These are phyloP conservation scores for Alloteropsis angusta DNA, from an alignment of 202 grass and related monocot genomes.

Conservation along the genomic window DNA sequence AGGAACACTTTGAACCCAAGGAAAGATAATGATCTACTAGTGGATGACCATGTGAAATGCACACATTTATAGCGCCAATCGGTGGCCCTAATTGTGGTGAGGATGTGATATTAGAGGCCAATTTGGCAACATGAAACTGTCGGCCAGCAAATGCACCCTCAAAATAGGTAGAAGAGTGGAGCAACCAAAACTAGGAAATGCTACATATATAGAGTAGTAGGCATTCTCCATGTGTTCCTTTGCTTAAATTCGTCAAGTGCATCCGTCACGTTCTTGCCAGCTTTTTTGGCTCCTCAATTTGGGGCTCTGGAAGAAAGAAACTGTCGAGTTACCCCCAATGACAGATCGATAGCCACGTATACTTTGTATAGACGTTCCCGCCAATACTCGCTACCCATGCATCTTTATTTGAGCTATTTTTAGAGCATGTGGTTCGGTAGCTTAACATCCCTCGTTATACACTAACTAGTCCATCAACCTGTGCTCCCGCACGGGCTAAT, in stretches of 20 bases:
- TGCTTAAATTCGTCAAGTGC: not conserved
- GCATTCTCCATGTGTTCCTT: constrained; percentile 1
- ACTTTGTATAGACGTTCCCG: not conserved
- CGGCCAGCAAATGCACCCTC: constrained; percentile 27
- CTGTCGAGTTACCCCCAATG: not conserved
- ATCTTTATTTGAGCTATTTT: not conserved
- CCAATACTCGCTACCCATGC: not conserved
- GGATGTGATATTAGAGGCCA: constrained; percentile 32
- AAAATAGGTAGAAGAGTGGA: constrained; percentile 26
- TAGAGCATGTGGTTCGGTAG: not conserved
- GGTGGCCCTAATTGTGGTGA: constrained; percentile 21
- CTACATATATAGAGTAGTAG: not conserved
- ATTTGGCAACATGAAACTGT: constrained; percentile 39
- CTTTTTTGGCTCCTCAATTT: not conserved
- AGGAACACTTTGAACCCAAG: constrained; percentile 25
- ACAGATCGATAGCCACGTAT: not conserved
- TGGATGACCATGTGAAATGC: constrained; percentile 9
- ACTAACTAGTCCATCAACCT: too few species aligned
- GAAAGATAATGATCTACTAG: not conserved
- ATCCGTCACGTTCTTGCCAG: not conserved
- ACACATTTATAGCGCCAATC: constrained; percentile 5
- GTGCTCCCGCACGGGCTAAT: too few species aligned
- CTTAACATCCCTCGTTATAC: not conserved
- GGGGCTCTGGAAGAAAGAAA: not conserved
- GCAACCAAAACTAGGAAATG: constrained; percentile 30